Evolutionary conservation across 2,329 filamentous ascomycete species (phyloP), one percentile per base, ranked within the genome.

Genomic region (Lachnellula subtilissima): DNA sequence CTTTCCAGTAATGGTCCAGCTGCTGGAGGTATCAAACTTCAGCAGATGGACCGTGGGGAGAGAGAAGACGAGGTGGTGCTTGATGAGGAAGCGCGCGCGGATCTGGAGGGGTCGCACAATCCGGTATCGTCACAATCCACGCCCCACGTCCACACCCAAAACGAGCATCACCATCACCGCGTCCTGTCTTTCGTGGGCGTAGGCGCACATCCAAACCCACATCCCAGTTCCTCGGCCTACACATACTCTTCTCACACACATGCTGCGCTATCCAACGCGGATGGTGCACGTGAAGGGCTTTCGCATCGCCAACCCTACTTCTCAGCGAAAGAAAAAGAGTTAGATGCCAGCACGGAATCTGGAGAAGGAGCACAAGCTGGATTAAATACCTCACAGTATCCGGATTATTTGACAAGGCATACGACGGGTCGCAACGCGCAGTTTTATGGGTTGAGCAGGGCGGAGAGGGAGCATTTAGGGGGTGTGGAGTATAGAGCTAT

Each of bases 401-500:
- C 67, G 2, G 35, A 54, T 7, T 68, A 68, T 49, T 59, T 63
- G 40, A 67, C 52, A 19, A 54, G 52, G 48, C 58, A 53, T 57
- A 65, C 64, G 5, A 72, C 77, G 2, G 76, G 76, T 2, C 74
- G 78, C 49, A 83, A 83, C 65, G 77, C 76, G 1, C 77, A 81
- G 56, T 83, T 85, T 56, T 75, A 79, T 62, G 75, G 78, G 46
- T 69, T 86, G 39, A 75, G 74, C 0, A 73, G 73, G 19, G 74
- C 77, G 14, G 80, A 86, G 62, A 76, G 81, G 37, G 78, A 83
- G 52, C 73, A 77, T 28, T 73, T 87, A 0, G 84, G 85, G 25
- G 83, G 84, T 0, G 80, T 78, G 54, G 85, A 88, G 67, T 86
- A 87, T 65, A 77, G 81, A 43, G 84, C 85, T 15, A 75, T 88